These are phyloP conservation scores for Papilionanthe hybrid DNA, from an alignment of 116 monocot species.

Conservation along the genomic window DNA sequence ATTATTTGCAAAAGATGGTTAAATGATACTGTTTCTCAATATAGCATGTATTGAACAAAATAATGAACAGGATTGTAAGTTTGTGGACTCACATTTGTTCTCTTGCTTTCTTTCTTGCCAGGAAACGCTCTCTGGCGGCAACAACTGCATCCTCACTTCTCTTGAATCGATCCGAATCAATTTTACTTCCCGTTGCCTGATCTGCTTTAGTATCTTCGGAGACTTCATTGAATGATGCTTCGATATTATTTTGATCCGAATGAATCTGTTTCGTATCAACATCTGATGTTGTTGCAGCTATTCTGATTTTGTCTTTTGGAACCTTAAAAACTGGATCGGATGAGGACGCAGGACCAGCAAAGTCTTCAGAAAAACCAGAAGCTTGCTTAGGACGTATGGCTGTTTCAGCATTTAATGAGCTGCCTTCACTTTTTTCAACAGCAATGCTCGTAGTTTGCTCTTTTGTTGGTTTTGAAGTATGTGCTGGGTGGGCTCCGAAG, in stretches of 20 bases:
- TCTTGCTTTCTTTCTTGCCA: conserved; percentile 76
- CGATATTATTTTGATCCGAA: neutral
- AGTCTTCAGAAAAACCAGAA: neutral
- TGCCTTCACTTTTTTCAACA: neutral
- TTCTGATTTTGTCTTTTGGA: conserved; percentile 9
- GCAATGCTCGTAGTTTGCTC: conserved; percentile 11
- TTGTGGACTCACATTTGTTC: conserved; percentile 12
- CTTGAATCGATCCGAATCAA: conserved; percentile 35
- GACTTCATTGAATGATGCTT: neutral
- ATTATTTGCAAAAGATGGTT: neutral
- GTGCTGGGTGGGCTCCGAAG: conserved; percentile 46
- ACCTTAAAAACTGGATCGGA: neutral
- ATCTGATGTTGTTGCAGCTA: neutral
- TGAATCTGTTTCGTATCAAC: too few relatives aligned
- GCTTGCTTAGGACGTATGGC: neutral
- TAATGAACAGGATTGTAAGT: neutral
- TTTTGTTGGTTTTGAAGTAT: conserved; percentile 19
- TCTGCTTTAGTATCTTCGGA: conserved; percentile 11
- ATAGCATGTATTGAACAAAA: neutral
- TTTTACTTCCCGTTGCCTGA: neutral
- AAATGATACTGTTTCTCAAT: neutral
- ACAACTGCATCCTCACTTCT: conserved; percentile 66
- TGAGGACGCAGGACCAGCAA: neutral
- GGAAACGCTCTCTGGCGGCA: conserved; percentile 59
- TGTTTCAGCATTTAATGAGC: conserved; percentile 7